Evolutionary conservation across 2,329 filamentous ascomycete species (phyloP).

Genomic region (Diaporthe ampelina): DNA sequence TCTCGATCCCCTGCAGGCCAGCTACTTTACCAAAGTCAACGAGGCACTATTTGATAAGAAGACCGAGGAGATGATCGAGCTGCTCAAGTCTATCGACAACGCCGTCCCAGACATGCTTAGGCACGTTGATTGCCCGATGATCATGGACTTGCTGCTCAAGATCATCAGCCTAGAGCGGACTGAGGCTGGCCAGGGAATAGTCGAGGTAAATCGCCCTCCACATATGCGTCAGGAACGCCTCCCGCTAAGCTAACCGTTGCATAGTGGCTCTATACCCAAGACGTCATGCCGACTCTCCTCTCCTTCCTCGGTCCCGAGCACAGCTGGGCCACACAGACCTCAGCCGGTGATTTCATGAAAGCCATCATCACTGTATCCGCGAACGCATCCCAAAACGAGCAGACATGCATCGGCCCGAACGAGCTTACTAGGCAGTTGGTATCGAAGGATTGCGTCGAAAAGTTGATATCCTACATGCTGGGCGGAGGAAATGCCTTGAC

Average conservation of each 20-base stretch:
- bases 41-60: slow-evolving; percentile 98
- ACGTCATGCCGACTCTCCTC: slow-evolving; percentile 88
- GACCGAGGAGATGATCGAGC: slow-evolving; percentile 94
- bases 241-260: slow-evolving; percentile 26
- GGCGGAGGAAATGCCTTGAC: slow-evolving; percentile 93
- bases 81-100: slow-evolving; percentile 86
- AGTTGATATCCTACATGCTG: slow-evolving; percentile 92
- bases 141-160: slow-evolving; percentile 97
- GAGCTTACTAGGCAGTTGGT: slow-evolving; percentile 96
- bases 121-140: slow-evolving; percentile 97
- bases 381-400: slow-evolving; percentile 97
- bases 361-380: slow-evolving; percentile 99
- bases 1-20: slow-evolving; percentile 92
- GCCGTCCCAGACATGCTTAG: slow-evolving; percentile 88
- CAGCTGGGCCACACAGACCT: slow-evolving; percentile 92
- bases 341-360: slow-evolving; percentile 97
- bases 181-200: slow-evolving; percentile 91
- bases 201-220: slow-evolving; percentile 76
- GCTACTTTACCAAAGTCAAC: slow-evolving; percentile 99
- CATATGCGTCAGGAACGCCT: slow-evolving; percentile 11
- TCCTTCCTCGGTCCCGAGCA: slow-evolving; percentile 89
- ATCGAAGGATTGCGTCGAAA: slow-evolving; percentile 84
- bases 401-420: slow-evolving; percentile 98
- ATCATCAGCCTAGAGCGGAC: slow-evolving; percentile 96
- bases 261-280: slow-evolving; percentile 91